Evolutionary conservation across 2,329 filamentous ascomycete species (phyloP), one percentile per base, ranked within the genome.

Genomic region (Aspergillus cejpii): DNA sequence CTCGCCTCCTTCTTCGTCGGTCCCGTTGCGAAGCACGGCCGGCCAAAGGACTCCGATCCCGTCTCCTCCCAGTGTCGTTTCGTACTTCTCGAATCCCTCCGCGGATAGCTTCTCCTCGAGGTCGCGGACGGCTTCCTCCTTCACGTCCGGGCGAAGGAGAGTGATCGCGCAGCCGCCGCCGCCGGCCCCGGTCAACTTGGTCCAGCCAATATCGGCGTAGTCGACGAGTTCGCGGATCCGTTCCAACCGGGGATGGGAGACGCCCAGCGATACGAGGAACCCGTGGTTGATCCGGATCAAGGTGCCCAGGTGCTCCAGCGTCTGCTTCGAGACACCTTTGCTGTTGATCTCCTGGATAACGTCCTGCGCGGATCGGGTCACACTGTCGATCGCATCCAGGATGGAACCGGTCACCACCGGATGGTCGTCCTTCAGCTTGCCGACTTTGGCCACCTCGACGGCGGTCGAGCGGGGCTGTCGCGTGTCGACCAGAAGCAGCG

Each of bases 161-260:
- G 91, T 94, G 55, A 98, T 97, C 2, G 90, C 91, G 67, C 94
- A 97, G 2, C 92, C 92, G 45, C 92, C 94, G 10, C 92, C 94
- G 17, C 92, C 92, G 1, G 92, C 92, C 26, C 92, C 92, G 0
- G 92, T 98, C 45, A 98, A 77, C 66, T 98, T 98, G 10, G 92
- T 96, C 90, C 90, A 98, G 23, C 92, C 92, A 44, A 96, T 85
- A 31, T 84, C 85, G 45, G 88, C 80, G 56, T 92, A 82, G 55
- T 98, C 91, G 39, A 94, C 85, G 20, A 98, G 74, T 68, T 95
- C 91, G 50, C 92, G 82, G 56, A 98, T 83, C 24, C 91, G 81
- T 69, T 98, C 92, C 20, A 98, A 76, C 37, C 89, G 83, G 1
- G 92, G 94, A 66, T 98, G 92, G 1, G 90, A 97, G 21, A 97